These are phyloP conservation scores for Aegilops umbellulata DNA, from an alignment of 176 grass and related monocot species.

Conservation along the genomic window DNA sequence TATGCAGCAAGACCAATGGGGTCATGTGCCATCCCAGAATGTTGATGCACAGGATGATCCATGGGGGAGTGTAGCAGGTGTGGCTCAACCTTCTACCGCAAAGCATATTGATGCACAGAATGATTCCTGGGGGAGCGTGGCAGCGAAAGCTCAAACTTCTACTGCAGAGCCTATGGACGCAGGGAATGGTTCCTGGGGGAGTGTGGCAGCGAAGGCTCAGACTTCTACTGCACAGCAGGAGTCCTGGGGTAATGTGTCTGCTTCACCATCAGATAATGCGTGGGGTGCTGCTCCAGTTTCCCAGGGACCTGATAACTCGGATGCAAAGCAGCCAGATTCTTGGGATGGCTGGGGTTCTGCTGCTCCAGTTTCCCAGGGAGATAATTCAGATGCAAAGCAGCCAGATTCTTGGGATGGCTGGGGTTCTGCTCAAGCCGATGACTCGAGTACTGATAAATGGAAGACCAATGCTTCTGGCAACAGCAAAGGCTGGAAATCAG, in stretches of 20 bases:
- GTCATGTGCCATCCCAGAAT: neutral
- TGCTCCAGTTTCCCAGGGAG: constrained; percentile 14
- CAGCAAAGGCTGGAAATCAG: constrained; percentile 61
- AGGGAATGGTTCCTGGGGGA: constrained; percentile 32
- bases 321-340: constrained; percentile 39
- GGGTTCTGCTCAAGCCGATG: constrained; percentile 19
- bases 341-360: constrained; percentile 39
- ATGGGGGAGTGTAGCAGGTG: constrained; percentile 8
- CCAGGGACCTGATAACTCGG: constrained; percentile 24
- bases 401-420: constrained; percentile 39
- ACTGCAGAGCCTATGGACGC: neutral
- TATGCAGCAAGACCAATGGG: constrained; percentile 11
- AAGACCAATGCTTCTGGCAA: constrained; percentile 35
- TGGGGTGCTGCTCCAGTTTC: constrained; percentile 24
- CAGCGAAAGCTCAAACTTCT: too few species aligned
- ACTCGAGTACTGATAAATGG: constrained; percentile 31
- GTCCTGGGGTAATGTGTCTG: constrained; percentile 27
- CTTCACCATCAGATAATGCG: constrained; percentile 10
- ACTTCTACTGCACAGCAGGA: constrained; percentile 15
- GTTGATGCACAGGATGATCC: neutral
- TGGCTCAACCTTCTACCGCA: neutral
- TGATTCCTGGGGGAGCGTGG: constrained; percentile 5
- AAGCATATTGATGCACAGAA: constrained; percentile 10
- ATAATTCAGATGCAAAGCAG: constrained; percentile 39
- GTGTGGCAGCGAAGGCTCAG: neutral